Evolutionary conservation across 208 protist genomes (phyloP).

Genomic region (Wallacemonas sp.): DNA sequence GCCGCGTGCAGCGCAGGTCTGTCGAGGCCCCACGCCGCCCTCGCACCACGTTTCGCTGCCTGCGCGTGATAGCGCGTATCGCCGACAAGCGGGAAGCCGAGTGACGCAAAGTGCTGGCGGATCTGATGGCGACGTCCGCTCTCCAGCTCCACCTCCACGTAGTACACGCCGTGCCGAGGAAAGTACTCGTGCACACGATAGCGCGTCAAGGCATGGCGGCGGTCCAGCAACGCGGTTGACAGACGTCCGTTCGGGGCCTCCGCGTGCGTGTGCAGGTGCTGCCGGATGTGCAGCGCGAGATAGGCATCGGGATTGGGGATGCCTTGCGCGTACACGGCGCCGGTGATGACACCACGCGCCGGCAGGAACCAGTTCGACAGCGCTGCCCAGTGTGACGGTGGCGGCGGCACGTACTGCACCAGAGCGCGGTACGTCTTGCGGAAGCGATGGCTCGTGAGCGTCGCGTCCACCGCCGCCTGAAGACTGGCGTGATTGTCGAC

Average conservation of each 20-base stretch:
- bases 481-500: conserved; percentile 30
- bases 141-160: conserved; percentile 60
- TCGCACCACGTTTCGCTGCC: conserved; percentile 21
- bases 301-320: conserved; percentile 4
- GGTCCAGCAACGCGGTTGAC: conserved; percentile 28
- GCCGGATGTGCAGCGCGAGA: neutral
- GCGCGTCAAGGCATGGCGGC: conserved; percentile 47
- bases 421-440: conserved; percentile 69
- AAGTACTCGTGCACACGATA: conserved; percentile 75
- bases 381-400: conserved; percentile 20
- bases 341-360: conserved; percentile 28
- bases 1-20: conserved; percentile 41
- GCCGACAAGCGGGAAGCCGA: conserved; percentile 68
- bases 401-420: conserved; percentile 32
- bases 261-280: neutral
- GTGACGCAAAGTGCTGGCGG: conserved; percentile 76
- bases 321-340: conserved; percentile 40
- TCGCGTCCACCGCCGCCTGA: conserved; percentile 29
- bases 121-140: conserved; percentile 81
- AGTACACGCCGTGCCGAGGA: conserved; percentile 42
- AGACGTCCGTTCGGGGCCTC: neutral
- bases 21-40: conserved; percentile 22
- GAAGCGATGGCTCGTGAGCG: conserved; percentile 36
- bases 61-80: conserved; percentile 57
- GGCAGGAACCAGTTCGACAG: conserved; percentile 43